phyloP scores from a whole-genome alignment of 1,284 basidiomycete genomes.

The Mixia osmundae region DNA sequence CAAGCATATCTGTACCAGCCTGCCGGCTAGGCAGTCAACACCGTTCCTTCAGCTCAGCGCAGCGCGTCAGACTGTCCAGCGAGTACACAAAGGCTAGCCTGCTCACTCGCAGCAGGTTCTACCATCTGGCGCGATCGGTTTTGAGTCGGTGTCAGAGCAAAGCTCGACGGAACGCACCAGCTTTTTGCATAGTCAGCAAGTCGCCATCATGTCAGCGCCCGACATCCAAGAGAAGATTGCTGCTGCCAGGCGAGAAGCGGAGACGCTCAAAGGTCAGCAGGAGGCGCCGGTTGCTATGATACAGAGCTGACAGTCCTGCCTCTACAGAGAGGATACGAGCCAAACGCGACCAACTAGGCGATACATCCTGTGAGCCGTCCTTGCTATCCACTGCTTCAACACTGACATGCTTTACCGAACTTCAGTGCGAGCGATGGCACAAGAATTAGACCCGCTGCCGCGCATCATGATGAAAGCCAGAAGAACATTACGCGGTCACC shows the following conservation, averaged over 20 bases:
- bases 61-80: no score
- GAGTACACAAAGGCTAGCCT: no score
- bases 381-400: neutral
- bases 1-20: no score
- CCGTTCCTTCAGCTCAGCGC: no score
- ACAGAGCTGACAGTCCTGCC: no score
- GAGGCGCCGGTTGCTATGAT: no score
- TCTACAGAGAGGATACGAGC: conserved; percentile 94
- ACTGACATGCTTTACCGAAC: neutral
- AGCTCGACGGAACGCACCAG: no score
- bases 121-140: no score
- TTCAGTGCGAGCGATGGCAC: conserved; percentile 79
- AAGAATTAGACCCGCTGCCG: conserved; percentile 80
- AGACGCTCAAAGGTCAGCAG: conserved; percentile 82
- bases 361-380: conserved; percentile 65
- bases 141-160: no score
- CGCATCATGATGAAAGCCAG: conserved; percentile 88
- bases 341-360: conserved; percentile 80
- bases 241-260: conserved; percentile 82
- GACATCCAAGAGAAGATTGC: conserved; percentile 40
- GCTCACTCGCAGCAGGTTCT: no score
- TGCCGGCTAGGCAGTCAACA: no score
- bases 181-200: no score
- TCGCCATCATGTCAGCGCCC: conserved; percentile 13
- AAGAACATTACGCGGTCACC: conserved; percentile 80